Conservation (phyloP, 2,329 filamentous ascomycete genomes). For the Plenodomus tracheiphilus region DNA sequence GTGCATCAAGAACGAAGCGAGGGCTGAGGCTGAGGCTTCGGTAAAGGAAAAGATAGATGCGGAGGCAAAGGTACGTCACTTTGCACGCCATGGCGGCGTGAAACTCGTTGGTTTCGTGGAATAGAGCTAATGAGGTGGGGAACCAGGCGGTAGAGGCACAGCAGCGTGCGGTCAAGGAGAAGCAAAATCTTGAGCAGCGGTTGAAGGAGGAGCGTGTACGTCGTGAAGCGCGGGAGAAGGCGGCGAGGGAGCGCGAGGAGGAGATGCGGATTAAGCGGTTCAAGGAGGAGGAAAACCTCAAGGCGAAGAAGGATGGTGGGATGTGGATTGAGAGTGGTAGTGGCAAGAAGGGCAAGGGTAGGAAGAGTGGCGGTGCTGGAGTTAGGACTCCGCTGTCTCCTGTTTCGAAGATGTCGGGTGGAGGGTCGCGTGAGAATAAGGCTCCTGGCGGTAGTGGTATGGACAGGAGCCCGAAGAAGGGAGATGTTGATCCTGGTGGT, state of each 20-base stretch:
- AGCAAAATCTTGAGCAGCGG: neutral
- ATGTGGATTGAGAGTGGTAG: conserved; percentile 22
- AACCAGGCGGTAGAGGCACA: conserved; percentile 11
- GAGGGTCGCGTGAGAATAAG: conserved; percentile 1
- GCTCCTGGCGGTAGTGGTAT: neutral
- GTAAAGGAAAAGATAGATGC: neutral
- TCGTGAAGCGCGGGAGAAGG: conserved; percentile 26
- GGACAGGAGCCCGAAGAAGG: conserved; percentile 9
- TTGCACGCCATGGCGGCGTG: no score
- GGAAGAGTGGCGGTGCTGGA: conserved; percentile 5
- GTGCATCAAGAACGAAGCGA: conserved; percentile 23
- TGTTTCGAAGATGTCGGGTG: neutral
- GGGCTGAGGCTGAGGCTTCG: conserved; percentile 11
- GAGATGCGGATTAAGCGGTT: conserved; percentile 14
- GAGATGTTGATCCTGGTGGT: conserved; percentile 14
- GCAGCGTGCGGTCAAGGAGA: conserved; percentile 12
- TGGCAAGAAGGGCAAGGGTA: conserved; percentile 19
- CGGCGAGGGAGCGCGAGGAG: conserved; percentile 21
- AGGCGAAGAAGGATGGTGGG: conserved; percentile 22
- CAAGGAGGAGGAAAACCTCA: conserved; percentile 18
- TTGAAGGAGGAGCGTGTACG: conserved; percentile 23
- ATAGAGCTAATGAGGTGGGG: neutral
- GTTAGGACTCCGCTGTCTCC: neutral
- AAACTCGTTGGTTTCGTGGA: no score
- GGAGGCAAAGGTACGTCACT: neutral